Evolutionary conservation across 2,329 filamentous ascomycete genomes (phyloP), one percentile per base, ranked within the genome.

Genomic region (Bipolaris zeicola): DNA sequence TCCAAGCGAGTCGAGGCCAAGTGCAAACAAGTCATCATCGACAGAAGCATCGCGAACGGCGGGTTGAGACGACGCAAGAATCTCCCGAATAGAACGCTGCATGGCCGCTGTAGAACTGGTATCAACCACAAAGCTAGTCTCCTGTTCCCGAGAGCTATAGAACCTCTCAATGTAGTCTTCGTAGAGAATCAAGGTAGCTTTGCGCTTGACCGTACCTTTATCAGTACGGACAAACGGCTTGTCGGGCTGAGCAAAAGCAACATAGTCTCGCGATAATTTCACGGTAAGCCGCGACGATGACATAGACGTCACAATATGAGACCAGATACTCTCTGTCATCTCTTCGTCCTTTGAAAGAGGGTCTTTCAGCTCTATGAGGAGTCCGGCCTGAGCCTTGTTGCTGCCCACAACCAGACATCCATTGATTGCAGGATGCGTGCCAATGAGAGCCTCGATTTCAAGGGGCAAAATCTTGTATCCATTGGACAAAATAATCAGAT

Each of bases 211-310:
- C 0, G 76, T 81, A 0, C 79, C 76, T 60, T 84, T 83, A 16
- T 78, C 77, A 0, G 82, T 80, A 11, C 71, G 74, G 1, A 77
- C 64, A 48, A 83, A 81, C 0, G 80, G 78, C 60, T 80, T 81
- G 1, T 72, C 67, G n/a, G 70, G 70, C 3, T 77, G 73, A 1
- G 80, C 67, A 52, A 84, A 72, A 0, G 73, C 67, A 33, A 83
- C 74, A 39, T 75, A 78, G 39, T 75, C 75, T 53, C 76, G 76
- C 45, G 74, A 73, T 0, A 84, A 61, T 38, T 77, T 75, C 2
- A 38, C 71, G 71, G 59, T 81, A 77, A 34, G 76, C 72, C 2
- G 74, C 66, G 20, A 75, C 67, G 1, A 65, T 49, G 66, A 60
- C 37, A 83, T 83, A 0, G 80, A 80, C 18, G 66, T 59, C 50